Base-by-base conservation (phyloP, 306 rosid genomes). In the Lathyrus tuberosus region DNA sequence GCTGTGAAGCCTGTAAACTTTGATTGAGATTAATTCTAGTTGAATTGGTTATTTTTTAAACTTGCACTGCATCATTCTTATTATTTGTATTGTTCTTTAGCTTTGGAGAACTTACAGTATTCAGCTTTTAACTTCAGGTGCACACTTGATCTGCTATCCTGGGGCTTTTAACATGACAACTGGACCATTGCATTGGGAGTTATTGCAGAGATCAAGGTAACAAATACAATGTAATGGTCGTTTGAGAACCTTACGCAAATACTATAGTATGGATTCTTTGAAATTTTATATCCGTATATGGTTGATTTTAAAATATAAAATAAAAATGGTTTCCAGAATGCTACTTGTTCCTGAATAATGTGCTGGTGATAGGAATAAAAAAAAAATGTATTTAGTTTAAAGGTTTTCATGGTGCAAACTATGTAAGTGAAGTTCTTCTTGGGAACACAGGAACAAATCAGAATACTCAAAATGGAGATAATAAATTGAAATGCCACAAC, bases 121-220 rank as follows among this genome's bases (percentile, higher is more conserved):
- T 62, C 59, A 60, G 44, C 48, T 76, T 69, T 70, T 85, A 75
- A 48, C 66, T 43, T 84, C 84, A 94, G 97, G 99, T 77, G 97
- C 99, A 83, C 99, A 89, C 82, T 86, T 94, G 86, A 81, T 94
- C 70, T 94, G 97, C 79, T 94, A 91, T 83, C 99, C 99, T 15
- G 99, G 95, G 78, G 99, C 99, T 46, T 94, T 94, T 80, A 94
- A 94, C 85, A 94, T 91, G 99, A 94, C 99, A 44, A 94, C 99
- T 61, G 97, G 99, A 79, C 96, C 97, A n/a, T 82, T 94, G 83
- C 99, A 94, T 73, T 91, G 99, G 99, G 99, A 94, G 61, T 79
- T 94, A 72, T 78, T 91, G 78, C 97, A 94, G 81, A 82, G 99
- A 70, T 92, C 96, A 48, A 91, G 97, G 99, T 94, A 78, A 65